These are phyloP conservation scores for Colletotrichum camelliae DNA, from an alignment of 2,329 filamentous ascomycete genomes.

Conservation along the genomic window DNA sequence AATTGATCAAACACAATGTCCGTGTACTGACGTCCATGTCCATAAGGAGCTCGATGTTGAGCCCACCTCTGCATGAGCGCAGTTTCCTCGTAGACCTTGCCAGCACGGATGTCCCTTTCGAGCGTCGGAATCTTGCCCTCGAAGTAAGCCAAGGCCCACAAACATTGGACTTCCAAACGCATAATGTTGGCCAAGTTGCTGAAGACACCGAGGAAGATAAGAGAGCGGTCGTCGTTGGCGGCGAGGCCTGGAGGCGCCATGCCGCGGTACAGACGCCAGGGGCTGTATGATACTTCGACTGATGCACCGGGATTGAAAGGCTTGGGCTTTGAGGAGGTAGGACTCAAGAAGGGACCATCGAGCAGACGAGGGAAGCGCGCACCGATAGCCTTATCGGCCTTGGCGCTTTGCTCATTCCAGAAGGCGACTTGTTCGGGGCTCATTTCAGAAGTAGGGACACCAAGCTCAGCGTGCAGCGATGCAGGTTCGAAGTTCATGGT, in stretches of 20 bases:
- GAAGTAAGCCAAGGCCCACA: conserved; percentile 65
- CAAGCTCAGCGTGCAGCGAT: conserved; percentile 21
- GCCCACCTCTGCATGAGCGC: conserved; percentile 58
- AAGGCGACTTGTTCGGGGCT: conserved; percentile 5
- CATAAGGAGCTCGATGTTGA: conserved; percentile 54
- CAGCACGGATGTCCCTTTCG: neutral
- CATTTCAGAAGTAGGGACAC: conserved; percentile 24
- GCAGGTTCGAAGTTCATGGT: conserved; percentile 24
- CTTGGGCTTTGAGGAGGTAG: conserved; percentile 7
- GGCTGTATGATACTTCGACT: conserved; percentile 21
- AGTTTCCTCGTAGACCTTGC: conserved; percentile 37
- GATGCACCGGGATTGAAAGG: conserved; percentile 22
- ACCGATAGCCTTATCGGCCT: conserved; percentile 23
- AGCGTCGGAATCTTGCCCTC: conserved; percentile 43
- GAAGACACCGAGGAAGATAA: conserved; percentile 54
- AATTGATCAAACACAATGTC: conserved; percentile 66
- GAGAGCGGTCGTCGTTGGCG: conserved; percentile 41
- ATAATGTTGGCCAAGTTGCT: conserved; percentile 49
- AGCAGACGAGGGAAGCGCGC: conserved; percentile 22
- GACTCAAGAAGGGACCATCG: conserved; percentile 7
- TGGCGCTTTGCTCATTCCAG: conserved; percentile 20
- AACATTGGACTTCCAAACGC: conserved; percentile 50
- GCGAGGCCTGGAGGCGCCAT: conserved; percentile 30
- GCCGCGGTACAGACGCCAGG: conserved; percentile 31
- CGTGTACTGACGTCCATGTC: conserved; percentile 53